Conservation (phyloP, 169 alveolate genomes). For the Theileria orientalis region DNA sequence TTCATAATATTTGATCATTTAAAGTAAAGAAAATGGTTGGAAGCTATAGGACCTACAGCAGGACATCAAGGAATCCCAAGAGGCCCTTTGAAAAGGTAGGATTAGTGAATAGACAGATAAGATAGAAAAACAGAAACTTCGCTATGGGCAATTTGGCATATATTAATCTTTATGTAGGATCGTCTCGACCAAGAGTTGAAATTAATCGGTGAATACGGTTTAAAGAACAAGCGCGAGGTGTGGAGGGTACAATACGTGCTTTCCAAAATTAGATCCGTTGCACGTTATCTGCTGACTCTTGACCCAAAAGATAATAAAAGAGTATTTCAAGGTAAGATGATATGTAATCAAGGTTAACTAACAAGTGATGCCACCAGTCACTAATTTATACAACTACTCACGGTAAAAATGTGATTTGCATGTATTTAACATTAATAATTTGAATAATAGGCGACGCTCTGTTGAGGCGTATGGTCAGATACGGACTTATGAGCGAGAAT, state of each 20-base stretch:
- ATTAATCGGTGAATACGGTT: slow-evolving; percentile 98
- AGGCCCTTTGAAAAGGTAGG: slow-evolving; percentile 94
- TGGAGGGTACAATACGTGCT: slow-evolving; percentile 97
- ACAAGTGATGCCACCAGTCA: neutral
- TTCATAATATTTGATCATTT: slow-evolving; percentile 1
- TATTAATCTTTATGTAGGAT: slow-evolving; percentile 72
- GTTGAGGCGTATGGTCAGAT: slow-evolving; percentile 97
- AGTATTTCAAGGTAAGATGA: slow-evolving; percentile 88
- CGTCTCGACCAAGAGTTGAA: slow-evolving; percentile 93
- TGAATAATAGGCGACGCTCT: slow-evolving; percentile 89
- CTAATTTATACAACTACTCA: neutral
- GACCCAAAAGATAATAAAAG: slow-evolving; percentile 95
- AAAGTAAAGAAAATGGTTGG: slow-evolving; percentile 72
- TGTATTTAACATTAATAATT: neutral
- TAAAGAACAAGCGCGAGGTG: slow-evolving; percentile 98
- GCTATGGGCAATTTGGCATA: neutral
- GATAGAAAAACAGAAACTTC: too few species aligned
- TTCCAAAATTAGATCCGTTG: slow-evolving; percentile 99
- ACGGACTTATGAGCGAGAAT: slow-evolving; percentile 94
- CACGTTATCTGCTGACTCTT: slow-evolving; percentile 96
- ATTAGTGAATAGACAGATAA: too few species aligned
- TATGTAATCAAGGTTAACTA: slow-evolving; percentile 38
- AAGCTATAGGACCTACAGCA: slow-evolving; percentile 82
- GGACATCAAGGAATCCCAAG: slow-evolving; percentile 91
- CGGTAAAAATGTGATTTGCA: neutral